Base-by-base conservation (phyloP, 768 basidiomycete species). In the Collybiopsis confluens region DNA sequence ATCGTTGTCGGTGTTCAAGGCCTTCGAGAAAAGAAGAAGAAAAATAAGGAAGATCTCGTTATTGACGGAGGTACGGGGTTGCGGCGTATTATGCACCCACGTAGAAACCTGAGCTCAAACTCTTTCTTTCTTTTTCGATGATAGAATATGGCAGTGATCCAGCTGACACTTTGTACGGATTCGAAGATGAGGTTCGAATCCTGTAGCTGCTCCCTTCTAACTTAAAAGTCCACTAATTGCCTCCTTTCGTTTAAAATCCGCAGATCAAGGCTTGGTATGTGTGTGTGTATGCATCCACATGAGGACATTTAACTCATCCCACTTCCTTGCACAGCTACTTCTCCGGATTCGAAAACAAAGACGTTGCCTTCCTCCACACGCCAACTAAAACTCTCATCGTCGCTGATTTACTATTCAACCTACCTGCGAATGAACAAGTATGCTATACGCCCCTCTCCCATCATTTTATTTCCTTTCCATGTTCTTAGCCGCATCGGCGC, bases 21-120 rank as follows among this genome's bases (percentile, higher is more conserved):
- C 18, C 79, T 75, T 3, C 58, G 77, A 46, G 68, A 74, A 54
- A 80, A 81, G 56, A 79, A 78, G 59, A 70, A 65, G n/a, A 78
- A 78, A 37, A 70, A 65, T n/a, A 78, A 78, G 37, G 74, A 77
- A 41, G 74, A 72, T 2, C 62, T 88, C 24, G 68, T 70, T 11
- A 81, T 86, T 58, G 83, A 88, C 52, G 88, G 88, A 60, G 74
- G 87, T 86, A 57, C 35, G 77, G n/a, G n/a, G n/a, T n/a, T n/a
- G n/a, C n/a, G n/a, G n/a, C n/a, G n/a, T n/a, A n/a, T n/a, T n/a
- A n/a, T n/a, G n/a, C n/a, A n/a, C n/a, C n/a, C n/a, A n/a, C n/a
- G n/a, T n/a, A n/a, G n/a, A n/a, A n/a, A n/a, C n/a, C n/a, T n/a
- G n/a, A n/a, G n/a, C n/a, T n/a, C n/a, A n/a, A n/a, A n/a, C n/a